Evolutionary conservation across 148 eudicot species (phyloP).

Genomic region (Tetragonia tetragonoides): DNA sequence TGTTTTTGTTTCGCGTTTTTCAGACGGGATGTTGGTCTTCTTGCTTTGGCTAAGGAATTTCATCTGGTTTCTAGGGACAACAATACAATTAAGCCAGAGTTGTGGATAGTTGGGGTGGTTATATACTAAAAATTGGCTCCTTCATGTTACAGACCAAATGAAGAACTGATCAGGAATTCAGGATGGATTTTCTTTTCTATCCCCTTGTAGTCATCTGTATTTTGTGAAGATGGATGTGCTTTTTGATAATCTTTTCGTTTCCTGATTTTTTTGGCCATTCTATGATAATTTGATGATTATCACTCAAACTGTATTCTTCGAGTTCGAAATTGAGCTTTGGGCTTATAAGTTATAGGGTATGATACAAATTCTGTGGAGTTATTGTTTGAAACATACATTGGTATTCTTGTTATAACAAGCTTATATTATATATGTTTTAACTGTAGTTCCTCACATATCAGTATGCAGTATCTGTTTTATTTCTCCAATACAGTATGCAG

Average conservation of each 20-base stretch:
- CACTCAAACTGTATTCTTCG: not conserved
- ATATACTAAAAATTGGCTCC: conserved; percentile 3
- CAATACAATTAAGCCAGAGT: conserved; percentile 13
- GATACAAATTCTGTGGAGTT: conserved; percentile 1
- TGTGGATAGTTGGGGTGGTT: conserved; percentile 10
- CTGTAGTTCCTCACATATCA: too few relatives aligned
- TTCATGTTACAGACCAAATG: not conserved
- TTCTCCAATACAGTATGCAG: too few relatives aligned
- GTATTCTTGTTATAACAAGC: too few relatives aligned
- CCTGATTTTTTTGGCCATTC: not conserved
- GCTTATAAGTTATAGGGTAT: too few relatives aligned
- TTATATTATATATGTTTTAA: too few relatives aligned
- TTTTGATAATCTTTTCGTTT: not conserved
- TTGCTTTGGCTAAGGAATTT: not conserved
- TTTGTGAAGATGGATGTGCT: not conserved
- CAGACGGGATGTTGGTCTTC: conserved; percentile 28
- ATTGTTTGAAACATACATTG: not conserved
- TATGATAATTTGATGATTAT: not conserved
- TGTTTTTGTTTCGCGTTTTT: conserved; percentile 11
- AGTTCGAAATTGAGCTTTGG: not conserved
- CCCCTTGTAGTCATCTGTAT: conserved; percentile 3
- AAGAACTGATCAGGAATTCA: conserved; percentile 2
- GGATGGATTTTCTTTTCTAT: conserved; percentile 3
- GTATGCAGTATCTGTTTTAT: too few relatives aligned
- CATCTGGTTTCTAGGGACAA: conserved; percentile 8